phyloP scores from a whole-genome alignment of 768 basidiomycete species.

The Scleroderma citrinum region DNA sequence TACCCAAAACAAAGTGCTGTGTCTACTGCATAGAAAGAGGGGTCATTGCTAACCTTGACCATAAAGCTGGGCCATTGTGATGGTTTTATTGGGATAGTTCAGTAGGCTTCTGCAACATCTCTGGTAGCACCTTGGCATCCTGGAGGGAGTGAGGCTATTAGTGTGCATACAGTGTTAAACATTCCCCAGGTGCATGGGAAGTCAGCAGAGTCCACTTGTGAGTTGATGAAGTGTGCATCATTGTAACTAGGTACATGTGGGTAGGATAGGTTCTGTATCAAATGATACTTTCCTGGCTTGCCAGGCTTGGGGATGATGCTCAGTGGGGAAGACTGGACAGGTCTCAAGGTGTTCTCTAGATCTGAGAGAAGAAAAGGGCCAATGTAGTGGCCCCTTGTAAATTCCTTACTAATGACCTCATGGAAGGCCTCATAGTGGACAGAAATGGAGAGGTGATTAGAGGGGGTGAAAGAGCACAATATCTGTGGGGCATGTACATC shows the following conservation, averaged over 20 bases:
- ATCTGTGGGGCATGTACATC: neutral
- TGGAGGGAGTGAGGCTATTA: conserved; percentile 21
- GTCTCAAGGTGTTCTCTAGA: neutral
- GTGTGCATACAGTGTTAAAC: conserved; percentile 24
- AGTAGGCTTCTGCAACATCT: conserved; percentile 31
- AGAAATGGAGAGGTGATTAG: neutral
- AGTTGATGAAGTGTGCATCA: conserved; percentile 4
- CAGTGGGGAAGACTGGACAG: neutral
- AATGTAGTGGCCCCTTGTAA: neutral
- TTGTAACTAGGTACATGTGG: conserved; percentile 12
- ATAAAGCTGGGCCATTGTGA: conserved; percentile 26
- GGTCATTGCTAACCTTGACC: conserved; percentile 8
- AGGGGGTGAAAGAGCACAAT: neutral
- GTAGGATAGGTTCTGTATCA: conserved; percentile 25
- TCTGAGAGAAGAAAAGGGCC: neutral
- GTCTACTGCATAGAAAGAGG: conserved; percentile 1
- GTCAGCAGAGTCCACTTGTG: conserved; percentile 20
- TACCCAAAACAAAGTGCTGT: neutral
- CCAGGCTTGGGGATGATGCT: neutral
- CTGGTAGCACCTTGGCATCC: conserved; percentile 24
- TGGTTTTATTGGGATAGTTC: conserved; percentile 21
- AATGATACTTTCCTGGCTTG: neutral
- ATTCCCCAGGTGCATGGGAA: conserved; percentile 43
- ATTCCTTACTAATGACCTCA: neutral
- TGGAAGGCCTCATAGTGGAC: neutral